Evolutionary conservation across 768 basidiomycete species (phyloP), one percentile per base, ranked within the genome.

Genomic region (Pleurotus sapidus): DNA sequence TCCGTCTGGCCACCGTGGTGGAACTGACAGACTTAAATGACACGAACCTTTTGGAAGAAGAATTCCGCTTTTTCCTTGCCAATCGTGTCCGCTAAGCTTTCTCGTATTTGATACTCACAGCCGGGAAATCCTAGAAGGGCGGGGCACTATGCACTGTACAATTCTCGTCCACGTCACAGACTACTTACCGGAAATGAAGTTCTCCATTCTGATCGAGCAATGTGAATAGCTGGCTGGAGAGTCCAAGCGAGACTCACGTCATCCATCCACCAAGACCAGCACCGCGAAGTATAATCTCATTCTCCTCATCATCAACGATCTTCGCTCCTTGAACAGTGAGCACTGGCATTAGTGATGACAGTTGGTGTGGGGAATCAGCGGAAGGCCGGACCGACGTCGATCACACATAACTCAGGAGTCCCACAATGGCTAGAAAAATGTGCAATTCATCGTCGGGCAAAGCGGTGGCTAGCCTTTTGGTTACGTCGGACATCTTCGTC

Each of bases 231-330:
- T 14, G 14, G 23, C 25, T 24, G 34, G 40, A 25, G 23, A 1
- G 55, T 25, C 1, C 12, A 55, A 11, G 43, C 34, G 24, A 51
- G 11, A 80, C 89, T 69, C 64, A 91, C 89, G 86, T 90, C 86
- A 92, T 88, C 89, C 89, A 91, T 66, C 89, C 89, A 60, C 89
- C 89, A 18, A 91, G 73, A n/a, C 89, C 88, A 55, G 89, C 89
- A 18, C 90, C 90, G 46, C 84, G 74, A 54, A 89, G 76, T 57
- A 87, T 75, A 58, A 87, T 74, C 61, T 84, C 78, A 17, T 83
- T 75, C 39, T 78, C 83, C 38, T 80, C 67, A 50, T 76, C 77
- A 63, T 87, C 79, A 58, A 87, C 79, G 62, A 89, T 72, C 60
- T 81, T 83, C 14, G 81, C 83, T 42, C 85, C 86, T 57, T 76